Evolutionary conservation across 805 yeast genomes (phyloP).

Genomic region (Dipodascopsis uninucleata): DNA sequence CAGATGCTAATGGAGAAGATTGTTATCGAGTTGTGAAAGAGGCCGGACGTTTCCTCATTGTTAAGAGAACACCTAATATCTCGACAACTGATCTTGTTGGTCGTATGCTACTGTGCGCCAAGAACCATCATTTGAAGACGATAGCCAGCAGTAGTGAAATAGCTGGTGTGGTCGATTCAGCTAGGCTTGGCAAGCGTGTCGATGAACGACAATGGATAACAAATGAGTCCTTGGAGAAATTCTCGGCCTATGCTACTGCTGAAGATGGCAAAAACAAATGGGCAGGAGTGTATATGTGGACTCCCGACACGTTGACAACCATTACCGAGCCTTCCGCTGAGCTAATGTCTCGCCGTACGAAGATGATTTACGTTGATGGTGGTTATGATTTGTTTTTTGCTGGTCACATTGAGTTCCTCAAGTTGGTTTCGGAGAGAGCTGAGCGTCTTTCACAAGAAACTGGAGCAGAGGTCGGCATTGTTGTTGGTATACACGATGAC

Average conservation of each 20-base stretch:
- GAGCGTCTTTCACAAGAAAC: conserved; percentile 38
- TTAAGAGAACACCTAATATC: conserved; percentile 88
- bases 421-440: conserved; percentile 45
- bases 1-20: conserved; percentile 93
- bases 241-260: conserved; percentile 57
- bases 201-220: conserved; percentile 30
- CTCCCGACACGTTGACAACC: conserved; percentile 36
- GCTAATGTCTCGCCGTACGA: conserved; percentile 7
- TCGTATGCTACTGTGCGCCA: conserved; percentile 66
- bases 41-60: conserved; percentile 81
- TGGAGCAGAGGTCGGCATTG: conserved; percentile 37
- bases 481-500: conserved; percentile 70
- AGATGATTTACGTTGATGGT: conserved; percentile 63
- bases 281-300: conserved; percentile 52
- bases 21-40: conserved; percentile 83
- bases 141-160: conserved; percentile 31
- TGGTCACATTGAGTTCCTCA: conserved; percentile 79
- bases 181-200: neutral
- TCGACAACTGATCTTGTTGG: conserved; percentile 94
- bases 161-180: conserved; percentile 1
- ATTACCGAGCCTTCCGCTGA: conserved; percentile 26
- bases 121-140: conserved; percentile 51
- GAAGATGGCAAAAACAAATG: conserved; percentile 57
- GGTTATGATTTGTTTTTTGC: conserved; percentile 91
- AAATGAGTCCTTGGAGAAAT: conserved; percentile 43